These are phyloP conservation scores for Globisporangium ultimum DNA, from an alignment of 352 stramenopile genomes.

Conservation along the genomic window DNA sequence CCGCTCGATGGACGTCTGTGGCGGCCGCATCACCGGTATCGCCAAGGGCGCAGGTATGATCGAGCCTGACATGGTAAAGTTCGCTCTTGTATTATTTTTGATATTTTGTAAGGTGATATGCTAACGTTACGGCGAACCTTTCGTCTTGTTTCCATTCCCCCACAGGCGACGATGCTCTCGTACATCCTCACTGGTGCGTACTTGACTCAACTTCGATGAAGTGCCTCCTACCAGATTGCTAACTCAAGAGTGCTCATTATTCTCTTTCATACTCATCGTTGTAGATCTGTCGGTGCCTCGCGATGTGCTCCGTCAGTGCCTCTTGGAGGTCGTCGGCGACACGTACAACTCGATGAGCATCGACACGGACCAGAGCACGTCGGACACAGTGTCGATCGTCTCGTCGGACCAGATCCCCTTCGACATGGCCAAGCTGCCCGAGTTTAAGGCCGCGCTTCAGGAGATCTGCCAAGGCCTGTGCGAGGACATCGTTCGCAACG, in stretches of 20 bases:
- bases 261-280: not conserved
- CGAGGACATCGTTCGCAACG: slow-evolving; percentile 98
- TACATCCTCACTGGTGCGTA: slow-evolving; percentile 82
- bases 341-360: slow-evolving; percentile 95
- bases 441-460: slow-evolving; percentile 91
- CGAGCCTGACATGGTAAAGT: slow-evolving; percentile 96
- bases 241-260: too few species aligned
- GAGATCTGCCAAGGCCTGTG: slow-evolving; percentile 93
- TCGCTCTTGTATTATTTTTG: not conserved
- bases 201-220: too few species aligned
- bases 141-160: not conserved
- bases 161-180: slow-evolving; percentile 78
- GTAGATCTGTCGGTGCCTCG: slow-evolving; percentile 74
- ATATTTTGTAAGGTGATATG: slow-evolving; percentile 30
- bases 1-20: slow-evolving; percentile 74
- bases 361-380: slow-evolving; percentile 98
- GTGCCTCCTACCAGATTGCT: too few species aligned
- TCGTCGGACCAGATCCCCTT: slow-evolving; percentile 92
- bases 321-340: slow-evolving; percentile 78
- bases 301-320: slow-evolving; percentile 71
- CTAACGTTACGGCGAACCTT: not conserved
- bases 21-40: slow-evolving; percentile 94
- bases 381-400: slow-evolving; percentile 95
- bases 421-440: slow-evolving; percentile 65
- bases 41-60: slow-evolving; percentile 99